Conservation (phyloP, 331 rosid species). For the Erythrophleum ivorense region DNA sequence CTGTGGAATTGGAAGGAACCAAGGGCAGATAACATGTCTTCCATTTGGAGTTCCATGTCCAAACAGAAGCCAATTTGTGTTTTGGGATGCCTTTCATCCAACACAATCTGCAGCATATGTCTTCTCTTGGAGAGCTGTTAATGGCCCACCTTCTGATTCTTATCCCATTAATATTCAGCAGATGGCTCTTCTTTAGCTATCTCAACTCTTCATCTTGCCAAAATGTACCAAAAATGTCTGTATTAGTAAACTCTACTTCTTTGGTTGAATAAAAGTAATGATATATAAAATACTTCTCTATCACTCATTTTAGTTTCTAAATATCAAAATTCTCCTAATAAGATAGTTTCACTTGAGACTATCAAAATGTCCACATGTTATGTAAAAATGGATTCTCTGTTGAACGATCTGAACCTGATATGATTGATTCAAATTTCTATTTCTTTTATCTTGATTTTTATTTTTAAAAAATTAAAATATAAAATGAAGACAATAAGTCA, state of each 20-base stretch:
- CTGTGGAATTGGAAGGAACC: constrained; percentile 63
- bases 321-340: background rate
- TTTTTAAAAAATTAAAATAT: too few relatives aligned
- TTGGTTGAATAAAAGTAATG: background rate
- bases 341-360: background rate
- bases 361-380: background rate
- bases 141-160: constrained; percentile 54
- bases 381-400: background rate
- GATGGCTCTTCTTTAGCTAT: constrained; percentile 51
- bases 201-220: background rate
- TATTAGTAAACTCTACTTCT: background rate
- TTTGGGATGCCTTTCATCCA: constrained; percentile 88
- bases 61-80: constrained; percentile 50
- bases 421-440: too few relatives aligned
- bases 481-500: too few relatives aligned
- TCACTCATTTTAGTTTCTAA: background rate
- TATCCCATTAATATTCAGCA: constrained; percentile 72
- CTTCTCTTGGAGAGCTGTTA: constrained; percentile 61
- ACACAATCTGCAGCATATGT: constrained; percentile 58
- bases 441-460: too few relatives aligned
- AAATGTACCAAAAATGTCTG: background rate
- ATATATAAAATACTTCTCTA: background rate
- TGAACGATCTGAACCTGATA: too few relatives aligned
- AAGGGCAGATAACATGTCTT: constrained; percentile 64
- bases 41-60: constrained; percentile 60